These are phyloP conservation scores for Penicillium brevicompactum DNA, from an alignment of 2,329 filamentous ascomycete species.

Conservation along the genomic window DNA sequence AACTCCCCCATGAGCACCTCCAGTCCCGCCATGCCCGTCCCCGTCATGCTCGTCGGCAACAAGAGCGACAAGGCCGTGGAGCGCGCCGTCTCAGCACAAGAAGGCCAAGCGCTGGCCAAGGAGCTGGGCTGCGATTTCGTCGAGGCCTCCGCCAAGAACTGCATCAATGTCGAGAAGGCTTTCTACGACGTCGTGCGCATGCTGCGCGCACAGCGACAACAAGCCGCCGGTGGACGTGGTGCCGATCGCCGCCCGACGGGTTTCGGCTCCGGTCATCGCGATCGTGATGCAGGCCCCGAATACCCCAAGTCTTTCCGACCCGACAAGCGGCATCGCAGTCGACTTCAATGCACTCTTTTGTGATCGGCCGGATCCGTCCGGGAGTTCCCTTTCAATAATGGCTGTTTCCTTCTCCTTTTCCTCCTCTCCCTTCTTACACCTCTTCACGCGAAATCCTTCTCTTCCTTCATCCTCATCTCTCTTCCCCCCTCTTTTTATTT, in stretches of 20 bases:
- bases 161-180: constrained; percentile 96
- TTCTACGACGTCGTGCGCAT: constrained; percentile 97
- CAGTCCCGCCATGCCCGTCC: constrained; percentile 66
- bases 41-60: constrained; percentile 98
- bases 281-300: constrained; percentile 41
- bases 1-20: constrained; percentile 53
- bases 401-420: constrained; percentile 10
- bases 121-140: constrained; percentile 96
- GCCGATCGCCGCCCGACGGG: constrained; percentile 42
- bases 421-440: neutral
- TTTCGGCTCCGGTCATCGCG: constrained; percentile 35
- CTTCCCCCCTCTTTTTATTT: constrained; percentile 2
- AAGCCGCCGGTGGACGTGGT: constrained; percentile 38
- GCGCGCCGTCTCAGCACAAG: constrained; percentile 93
- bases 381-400: constrained; percentile 11
- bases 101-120: constrained; percentile 86
- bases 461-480: neutral
- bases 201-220: constrained; percentile 77
- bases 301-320: constrained; percentile 43
- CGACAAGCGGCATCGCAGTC: constrained; percentile 42
- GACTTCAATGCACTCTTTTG: constrained; percentile 41
- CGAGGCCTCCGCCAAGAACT: constrained; percentile 95
- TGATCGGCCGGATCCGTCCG: constrained; percentile 30
- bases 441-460: neutral
- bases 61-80: constrained; percentile 97